Evolutionary conservation across 345 rosid genomes (phyloP).

Genomic region (Luvunga scandens): DNA sequence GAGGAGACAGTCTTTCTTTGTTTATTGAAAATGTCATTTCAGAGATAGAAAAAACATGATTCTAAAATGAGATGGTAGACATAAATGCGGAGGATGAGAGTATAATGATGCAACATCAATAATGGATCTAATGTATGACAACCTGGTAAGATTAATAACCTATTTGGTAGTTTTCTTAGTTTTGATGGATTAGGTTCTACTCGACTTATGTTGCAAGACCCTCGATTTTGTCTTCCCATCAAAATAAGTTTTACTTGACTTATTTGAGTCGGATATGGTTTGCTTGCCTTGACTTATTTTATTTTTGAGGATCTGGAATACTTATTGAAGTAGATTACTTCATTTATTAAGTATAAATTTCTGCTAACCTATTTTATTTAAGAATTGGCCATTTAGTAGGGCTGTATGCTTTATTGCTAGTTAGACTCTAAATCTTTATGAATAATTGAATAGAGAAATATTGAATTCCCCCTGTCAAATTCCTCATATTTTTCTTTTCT

Average conservation of each 20-base stretch:
- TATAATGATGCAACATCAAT: not conserved
- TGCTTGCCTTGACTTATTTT: too few relatives aligned
- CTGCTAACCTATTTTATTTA: not conserved
- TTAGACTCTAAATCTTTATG: not conserved
- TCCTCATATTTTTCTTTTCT: not conserved
- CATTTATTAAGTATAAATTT: not conserved
- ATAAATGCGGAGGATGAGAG: not conserved
- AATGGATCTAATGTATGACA: not conserved
- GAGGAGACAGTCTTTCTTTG: not conserved
- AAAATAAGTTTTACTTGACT: too few relatives aligned
- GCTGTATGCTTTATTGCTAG: not conserved
- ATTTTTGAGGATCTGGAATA: too few relatives aligned
- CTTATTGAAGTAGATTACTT: too few relatives aligned
- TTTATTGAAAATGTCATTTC: not conserved
- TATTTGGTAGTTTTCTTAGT: too few relatives aligned
- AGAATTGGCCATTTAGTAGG: not conserved
- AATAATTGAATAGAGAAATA: not conserved
- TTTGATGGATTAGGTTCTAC: too few relatives aligned
- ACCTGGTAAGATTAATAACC: not conserved
- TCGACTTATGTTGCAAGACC: too few relatives aligned
- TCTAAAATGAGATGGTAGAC: not conserved
- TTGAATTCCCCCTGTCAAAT: not conserved
- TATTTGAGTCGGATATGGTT: too few relatives aligned
- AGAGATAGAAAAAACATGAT: not conserved
- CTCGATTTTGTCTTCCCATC: too few relatives aligned